Conservation (phyloP, 2,329 filamentous ascomycete species). For the Colletotrichum plurivorum region DNA sequence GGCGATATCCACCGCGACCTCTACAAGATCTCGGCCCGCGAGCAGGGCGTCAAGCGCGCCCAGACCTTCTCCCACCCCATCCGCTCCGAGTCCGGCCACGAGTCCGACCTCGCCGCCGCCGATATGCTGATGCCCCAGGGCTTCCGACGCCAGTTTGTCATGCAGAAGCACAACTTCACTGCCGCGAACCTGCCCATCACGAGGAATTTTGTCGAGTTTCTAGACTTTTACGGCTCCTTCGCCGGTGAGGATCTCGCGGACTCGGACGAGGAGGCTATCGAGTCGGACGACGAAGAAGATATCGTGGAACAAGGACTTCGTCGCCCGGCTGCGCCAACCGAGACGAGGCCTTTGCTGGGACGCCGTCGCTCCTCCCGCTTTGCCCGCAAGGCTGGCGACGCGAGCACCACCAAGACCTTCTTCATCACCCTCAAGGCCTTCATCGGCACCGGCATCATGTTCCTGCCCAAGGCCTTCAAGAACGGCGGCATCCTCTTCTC, state of each 20-base stretch:
- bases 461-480: constrained; percentile 83
- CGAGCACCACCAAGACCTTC: constrained; percentile 80
- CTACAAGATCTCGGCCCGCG: constrained; percentile 78
- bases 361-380: constrained; percentile 66
- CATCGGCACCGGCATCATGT: constrained; percentile 86
- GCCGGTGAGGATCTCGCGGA: constrained; percentile 79
- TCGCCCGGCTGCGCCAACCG: constrained; percentile 51
- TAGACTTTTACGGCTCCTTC: constrained; percentile 83
- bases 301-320: constrained; percentile 46
- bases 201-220: constrained; percentile 80
- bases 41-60: constrained; percentile 67
- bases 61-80: constrained; percentile 75
- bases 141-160: constrained; percentile 64
- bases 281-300: constrained; percentile 61
- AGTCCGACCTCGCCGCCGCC: constrained; percentile 40
- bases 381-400: constrained; percentile 65
- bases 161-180: constrained; percentile 49
- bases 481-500: constrained; percentile 85
- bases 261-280: constrained; percentile 72
- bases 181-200: constrained; percentile 67
- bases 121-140: constrained; percentile 41
- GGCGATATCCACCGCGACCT: constrained; percentile 85
- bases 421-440: constrained; percentile 86
- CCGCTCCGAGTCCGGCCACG: constrained; percentile 40
- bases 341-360: constrained; percentile 73